A percentile compares a stretch with the other conserved stretches of the same genome.
Conservation (phyloP, 2,329 filamentous ascomycete genomes). For the Tolypocladium ovalisporum region DNA sequence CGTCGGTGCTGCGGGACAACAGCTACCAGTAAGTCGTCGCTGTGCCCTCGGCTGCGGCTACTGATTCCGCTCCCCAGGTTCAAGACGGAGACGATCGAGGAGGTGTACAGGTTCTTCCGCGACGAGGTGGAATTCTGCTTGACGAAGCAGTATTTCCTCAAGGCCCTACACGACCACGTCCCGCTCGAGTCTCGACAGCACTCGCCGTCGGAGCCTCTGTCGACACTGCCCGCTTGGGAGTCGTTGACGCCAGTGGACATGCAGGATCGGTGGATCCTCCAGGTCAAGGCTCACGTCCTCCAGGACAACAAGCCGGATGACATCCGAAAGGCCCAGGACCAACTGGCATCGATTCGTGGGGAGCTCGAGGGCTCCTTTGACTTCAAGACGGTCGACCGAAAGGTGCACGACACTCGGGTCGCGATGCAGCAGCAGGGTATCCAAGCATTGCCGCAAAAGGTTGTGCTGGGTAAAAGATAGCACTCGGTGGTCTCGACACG, state of each 20-base stretch:
- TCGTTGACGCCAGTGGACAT: conserved; percentile 36
- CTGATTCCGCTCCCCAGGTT: conserved; percentile 25
- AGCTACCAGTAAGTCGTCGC: conserved; percentile 32
- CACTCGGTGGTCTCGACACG: not conserved
- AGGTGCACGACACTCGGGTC: conserved; percentile 40
- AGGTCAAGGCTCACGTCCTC: conserved; percentile 39
- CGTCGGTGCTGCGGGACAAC: conserved; percentile 38
- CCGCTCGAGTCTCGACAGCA: conserved; percentile 17
- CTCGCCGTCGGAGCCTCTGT: conserved; percentile 7
- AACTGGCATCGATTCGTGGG: conserved; percentile 32
- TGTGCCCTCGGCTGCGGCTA: no score
- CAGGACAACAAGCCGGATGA: conserved; percentile 49
- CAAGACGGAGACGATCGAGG: conserved; percentile 41
- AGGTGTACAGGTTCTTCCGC: conserved; percentile 40
- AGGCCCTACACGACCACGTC: conserved; percentile 17
- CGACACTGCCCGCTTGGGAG: conserved; percentile 33
- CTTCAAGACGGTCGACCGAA: conserved; percentile 40
- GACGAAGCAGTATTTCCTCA: conserved; percentile 33
- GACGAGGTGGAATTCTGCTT: conserved; percentile 45
- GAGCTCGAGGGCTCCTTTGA: conserved; percentile 42
- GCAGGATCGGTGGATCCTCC: conserved; percentile 42
- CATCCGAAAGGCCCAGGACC: conserved; percentile 42
- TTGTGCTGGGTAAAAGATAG: conserved; percentile 21
- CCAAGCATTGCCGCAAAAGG: conserved; percentile 25
- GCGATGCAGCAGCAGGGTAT: conserved; percentile 25